These are phyloP conservation scores for Hymenoscyphus fructigenus DNA, from an alignment of 2,329 filamentous ascomycete genomes.

Conservation along the genomic window DNA sequence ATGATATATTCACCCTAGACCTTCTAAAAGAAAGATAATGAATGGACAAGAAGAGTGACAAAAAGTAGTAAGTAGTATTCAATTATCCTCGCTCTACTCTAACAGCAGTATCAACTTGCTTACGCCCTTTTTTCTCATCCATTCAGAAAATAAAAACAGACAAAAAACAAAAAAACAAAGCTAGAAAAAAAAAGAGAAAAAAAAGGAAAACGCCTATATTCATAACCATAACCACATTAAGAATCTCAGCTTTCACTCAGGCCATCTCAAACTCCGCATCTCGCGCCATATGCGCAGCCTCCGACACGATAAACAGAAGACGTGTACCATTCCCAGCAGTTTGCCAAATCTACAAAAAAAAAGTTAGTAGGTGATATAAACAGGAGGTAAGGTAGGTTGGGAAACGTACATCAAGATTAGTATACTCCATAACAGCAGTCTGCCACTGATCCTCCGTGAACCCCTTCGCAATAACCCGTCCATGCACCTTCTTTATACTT, in stretches of 20 bases:
- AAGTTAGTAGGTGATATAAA: constrained; percentile 41
- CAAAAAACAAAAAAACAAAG: no score
- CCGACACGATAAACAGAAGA: constrained; percentile 67
- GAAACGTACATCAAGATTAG: constrained; percentile 78
- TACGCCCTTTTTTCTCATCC: constrained; percentile 4
- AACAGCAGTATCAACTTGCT: constrained; percentile 15
- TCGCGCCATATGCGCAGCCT: constrained; percentile 43
- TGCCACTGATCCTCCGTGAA: constrained; percentile 95
- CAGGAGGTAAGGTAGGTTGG: not conserved
- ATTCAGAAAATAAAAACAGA: not conserved
- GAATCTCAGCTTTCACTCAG: constrained; percentile 12
- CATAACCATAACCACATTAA: constrained; percentile 9
- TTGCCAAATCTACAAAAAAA: constrained; percentile 68
- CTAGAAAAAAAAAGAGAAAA: not conserved
- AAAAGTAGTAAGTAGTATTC: constrained; percentile 12
- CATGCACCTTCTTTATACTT: constrained; percentile 83
- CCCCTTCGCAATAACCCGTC: constrained; percentile 90
- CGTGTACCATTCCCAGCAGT: constrained; percentile 68
- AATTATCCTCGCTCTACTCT: constrained; percentile 14
- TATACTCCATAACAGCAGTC: constrained; percentile 85
- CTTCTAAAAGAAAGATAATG: no score
- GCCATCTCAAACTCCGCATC: constrained; percentile 33
- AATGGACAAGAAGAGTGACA: not conserved
- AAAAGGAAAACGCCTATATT: constrained; percentile 11
- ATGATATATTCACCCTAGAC: no score